Evolutionary conservation across 208 protist species (phyloP), one percentile per base, ranked within the genome.

Genomic region (Naegleria gruberi): DNA sequence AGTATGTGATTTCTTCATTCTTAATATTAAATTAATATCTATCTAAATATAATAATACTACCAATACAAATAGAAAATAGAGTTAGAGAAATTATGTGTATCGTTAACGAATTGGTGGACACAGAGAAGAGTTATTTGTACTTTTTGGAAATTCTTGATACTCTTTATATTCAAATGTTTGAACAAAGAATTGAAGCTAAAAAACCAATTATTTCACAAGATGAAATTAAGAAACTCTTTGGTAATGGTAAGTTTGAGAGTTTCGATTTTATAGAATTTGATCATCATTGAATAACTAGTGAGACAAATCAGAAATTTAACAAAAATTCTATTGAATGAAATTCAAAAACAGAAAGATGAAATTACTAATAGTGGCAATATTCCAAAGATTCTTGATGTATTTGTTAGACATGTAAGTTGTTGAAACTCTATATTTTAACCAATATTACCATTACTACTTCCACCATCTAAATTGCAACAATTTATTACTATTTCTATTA

Each of bases 201-300:
- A 26, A 88, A 65, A 41, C 23, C 26, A 26, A 40, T 65, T 3
- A 41, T 65, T 37, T 46, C 30, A 23, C 5, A 42, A 34, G 84
- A 40, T 12, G 84, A 88, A 43, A 88, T 87, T 17, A 55, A 30
- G n/a, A 87, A 34, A 55, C 1, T 88, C 41, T 88, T 88, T 65
- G 84, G 84, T 73, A 88, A 88, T 65, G 46, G 83, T 87, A 87
- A 87, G 83, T 30, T 6, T 15, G 15, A 55, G 15, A 5, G 46
- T 19, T 19, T 19, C 8, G 46, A 15, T 55, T 19, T 55, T 55
- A 5, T 55, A 55, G 46, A 55, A 19, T 55, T 15, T 37, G 10
- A 51, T 19, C 12, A 47, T 19, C 5, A 55, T 23, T 55, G 12
- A 55, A 40, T 40, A 19, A 4, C 4, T 26, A 87, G 83, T 87